Base-by-base conservation (phyloP, 768 basidiomycete genomes). In the Basidioascus undulatus region DNA sequence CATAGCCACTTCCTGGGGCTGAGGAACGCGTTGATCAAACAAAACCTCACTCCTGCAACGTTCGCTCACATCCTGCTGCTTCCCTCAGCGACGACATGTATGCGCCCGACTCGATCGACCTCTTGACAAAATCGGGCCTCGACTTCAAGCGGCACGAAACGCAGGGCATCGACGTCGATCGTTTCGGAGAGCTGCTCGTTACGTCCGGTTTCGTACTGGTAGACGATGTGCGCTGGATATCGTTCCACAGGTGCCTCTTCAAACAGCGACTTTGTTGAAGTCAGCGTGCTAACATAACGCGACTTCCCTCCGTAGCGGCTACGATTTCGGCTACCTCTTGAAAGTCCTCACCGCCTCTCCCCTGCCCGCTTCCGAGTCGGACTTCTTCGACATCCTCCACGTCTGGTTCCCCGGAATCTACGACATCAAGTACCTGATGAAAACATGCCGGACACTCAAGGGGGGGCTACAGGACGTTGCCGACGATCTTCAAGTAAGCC, bases 281-380 rank as follows among this genome's bases (percentile, higher is more conserved):
- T n/a, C n/a, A n/a, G n/a, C n/a, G n/a, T n/a, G n/a, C n/a, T n/a
- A n/a, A n/a, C n/a, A n/a, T n/a, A n/a, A n/a, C n/a, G n/a, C n/a
- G n/a, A n/a, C n/a, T n/a, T n/a, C n/a, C n/a, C 24, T 34, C 31
- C 35, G 19, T 47, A 96, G 89, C 58, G 92, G 89, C 37, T 96
- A 96, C 60, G 92, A 98, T 59, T 96, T 98, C 61, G 92, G 92
- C 27, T 98, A 96, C 57, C 79, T 98, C 51, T 73, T 98, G 59
- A 92, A 89, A 57, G 69, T 96, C 32, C 67, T 98, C 30, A 65
- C 63, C 6, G 81, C 19, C 46, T 65, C 75, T 52, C 79, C 84
- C 34, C 61, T 96, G 44, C 92, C 92, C 8, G 72, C 74, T 16
- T 72, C 72, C 20, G 92, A 98, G 61, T 76, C 79, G 47, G 67